Base-by-base conservation (phyloP, 2,329 filamentous ascomycete genomes). In the Fusarium gaditjirri region DNA sequence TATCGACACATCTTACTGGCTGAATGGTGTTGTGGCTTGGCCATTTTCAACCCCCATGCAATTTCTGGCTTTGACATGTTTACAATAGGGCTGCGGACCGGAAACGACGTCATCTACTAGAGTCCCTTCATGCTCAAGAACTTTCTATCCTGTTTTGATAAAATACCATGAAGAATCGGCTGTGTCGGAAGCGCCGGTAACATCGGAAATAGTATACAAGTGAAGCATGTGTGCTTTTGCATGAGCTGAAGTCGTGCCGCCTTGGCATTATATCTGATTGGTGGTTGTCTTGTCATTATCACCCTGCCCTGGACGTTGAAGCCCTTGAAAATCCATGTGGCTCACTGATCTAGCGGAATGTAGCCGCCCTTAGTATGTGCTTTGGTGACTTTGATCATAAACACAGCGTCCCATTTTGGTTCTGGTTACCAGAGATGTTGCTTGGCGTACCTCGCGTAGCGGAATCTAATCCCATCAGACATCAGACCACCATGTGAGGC, bases 31-130 rank as follows among this genome's bases (percentile, higher is more conserved):
- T 14, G 42, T 49, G 54, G 54, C 54, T 38, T 49, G 33, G 8
- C 5, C 8, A 50, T 33, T 58, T 58, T 50, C 55, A 58, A 58
- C 35, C 55, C 21, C 43, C 43, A 14, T 27, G 36, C 11, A 19
- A 19, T 10, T 36, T 36, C 14, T 16, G 4, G 6, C 27, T 29
- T 8, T 16, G 16, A 33, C 33, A 6, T 14, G 33, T 33, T 33
- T 33, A 2, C 14, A 16, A 14, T 14, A 16, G 14, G 33, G 33
- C 33, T 33, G 6, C 5, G 33, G 14, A 17, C 16, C 9, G 2
- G 33, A 8, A 35, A 17, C 14, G 8, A 35, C 14, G 33, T 3
- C 16, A 16, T 35, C 16, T 17, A 35, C 21, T 8, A 2, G 3
- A 7, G 21, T 8, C 14, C 12, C 38, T 41, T n/a, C 6, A 41